phyloP scores from a whole-genome alignment of 805 yeast genomes.

The Blastobotrys peoriensis region DNA sequence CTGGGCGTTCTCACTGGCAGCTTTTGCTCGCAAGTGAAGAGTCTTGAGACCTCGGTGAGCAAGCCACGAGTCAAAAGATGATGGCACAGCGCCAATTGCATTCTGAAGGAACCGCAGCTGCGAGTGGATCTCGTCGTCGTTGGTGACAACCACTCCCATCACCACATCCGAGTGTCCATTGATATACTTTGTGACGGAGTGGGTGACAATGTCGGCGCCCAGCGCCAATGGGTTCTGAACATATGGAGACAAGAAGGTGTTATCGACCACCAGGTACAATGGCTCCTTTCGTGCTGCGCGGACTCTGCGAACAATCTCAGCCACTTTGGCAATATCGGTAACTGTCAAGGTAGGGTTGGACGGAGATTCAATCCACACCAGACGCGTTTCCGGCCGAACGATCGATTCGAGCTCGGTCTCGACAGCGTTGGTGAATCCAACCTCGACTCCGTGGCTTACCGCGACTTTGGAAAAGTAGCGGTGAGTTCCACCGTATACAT shows the following conservation, averaged over 20 bases:
- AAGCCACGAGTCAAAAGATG: constrained; percentile 88
- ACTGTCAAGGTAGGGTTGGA: constrained; percentile 80
- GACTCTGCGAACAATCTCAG: constrained; percentile 44
- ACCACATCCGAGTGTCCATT: constrained; percentile 92
- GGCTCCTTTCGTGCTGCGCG: constrained; percentile 38
- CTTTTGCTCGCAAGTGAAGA: constrained; percentile 69
- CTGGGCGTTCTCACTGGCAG: constrained; percentile 60
- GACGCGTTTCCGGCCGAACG: constrained; percentile 55
- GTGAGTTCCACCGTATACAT: constrained; percentile 89
- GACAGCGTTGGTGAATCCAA: constrained; percentile 62
- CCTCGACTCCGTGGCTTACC: constrained; percentile 65
- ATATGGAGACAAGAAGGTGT: constrained; percentile 84
- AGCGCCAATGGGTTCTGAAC: constrained; percentile 73
- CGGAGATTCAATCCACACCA: constrained; percentile 87
- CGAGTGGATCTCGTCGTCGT: constrained; percentile 53
- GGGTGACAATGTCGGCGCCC: constrained; percentile 86
- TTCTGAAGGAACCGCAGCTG: constrained; percentile 73
- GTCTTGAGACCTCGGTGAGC: constrained; percentile 91
- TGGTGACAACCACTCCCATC: constrained; percentile 75
- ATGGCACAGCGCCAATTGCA: constrained; percentile 84
- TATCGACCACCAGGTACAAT: constrained; percentile 65
- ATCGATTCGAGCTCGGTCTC: constrained; percentile 50
- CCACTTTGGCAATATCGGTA: constrained; percentile 65
- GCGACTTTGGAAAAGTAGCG: constrained; percentile 86
- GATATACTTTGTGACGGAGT: constrained; percentile 84